These are phyloP conservation scores for Datura wrightii DNA, from an alignment of 257 asterid genomes.

Conservation along the genomic window DNA sequence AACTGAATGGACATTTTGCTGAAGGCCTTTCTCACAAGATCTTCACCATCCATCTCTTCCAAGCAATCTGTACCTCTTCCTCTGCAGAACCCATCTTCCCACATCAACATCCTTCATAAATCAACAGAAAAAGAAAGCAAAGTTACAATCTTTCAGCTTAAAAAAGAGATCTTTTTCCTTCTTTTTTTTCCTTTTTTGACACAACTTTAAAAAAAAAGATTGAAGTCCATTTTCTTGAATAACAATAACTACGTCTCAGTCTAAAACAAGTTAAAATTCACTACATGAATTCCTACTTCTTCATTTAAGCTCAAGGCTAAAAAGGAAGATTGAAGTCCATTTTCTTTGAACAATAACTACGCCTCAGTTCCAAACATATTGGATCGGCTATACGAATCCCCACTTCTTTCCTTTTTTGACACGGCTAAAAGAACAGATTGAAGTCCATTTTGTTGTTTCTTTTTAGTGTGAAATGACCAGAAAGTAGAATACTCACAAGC, in stretches of 20 bases:
- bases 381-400: background rate
- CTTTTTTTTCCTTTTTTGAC: background rate
- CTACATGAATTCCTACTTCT: background rate
- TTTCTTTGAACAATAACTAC: background rate
- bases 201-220: background rate
- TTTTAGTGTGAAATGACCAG: background rate
- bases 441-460: background rate
- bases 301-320: background rate
- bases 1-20: conserved; percentile 99
- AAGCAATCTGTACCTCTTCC: conserved; percentile 76
- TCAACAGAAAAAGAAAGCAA: conserved; percentile 27
- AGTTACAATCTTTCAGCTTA: conserved; percentile 1
- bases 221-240: background rate
- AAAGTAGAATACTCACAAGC: conserved; percentile 72
- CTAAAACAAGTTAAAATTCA: background rate
- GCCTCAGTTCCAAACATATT: background rate
- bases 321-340: background rate
- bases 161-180: background rate
- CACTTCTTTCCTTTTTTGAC: background rate
- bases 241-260: background rate
- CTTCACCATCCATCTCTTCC: conserved; percentile 92
- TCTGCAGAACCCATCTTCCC: conserved; percentile 99
- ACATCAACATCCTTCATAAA: conserved; percentile 95
- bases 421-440: background rate
- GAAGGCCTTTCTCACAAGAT: conserved; percentile 93